A percentile compares a stretch with the other conserved stretches of the same genome.
Conservation (phyloP, 495 filamentous ascomycete species). For the Aspergillus coremiiformis region DNA sequence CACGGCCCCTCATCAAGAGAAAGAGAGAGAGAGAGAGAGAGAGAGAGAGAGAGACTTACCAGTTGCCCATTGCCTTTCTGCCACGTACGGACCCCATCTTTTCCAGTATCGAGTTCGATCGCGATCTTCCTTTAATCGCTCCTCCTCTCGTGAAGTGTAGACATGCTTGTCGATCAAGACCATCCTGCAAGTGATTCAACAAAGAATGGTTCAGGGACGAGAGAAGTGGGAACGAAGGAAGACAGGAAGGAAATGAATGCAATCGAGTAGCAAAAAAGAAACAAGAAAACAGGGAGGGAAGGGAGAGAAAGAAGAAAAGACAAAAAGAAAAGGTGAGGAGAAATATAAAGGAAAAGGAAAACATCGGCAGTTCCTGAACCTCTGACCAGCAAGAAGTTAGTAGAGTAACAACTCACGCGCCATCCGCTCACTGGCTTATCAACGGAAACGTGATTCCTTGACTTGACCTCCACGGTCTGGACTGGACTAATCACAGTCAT, state of each 20-base stretch:
- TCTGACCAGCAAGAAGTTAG: no score
- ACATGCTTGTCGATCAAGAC: constrained; percentile 79
- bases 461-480: not conserved
- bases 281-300: not conserved
- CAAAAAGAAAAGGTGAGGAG: not conserved
- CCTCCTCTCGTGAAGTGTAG: constrained; percentile 80
- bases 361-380: not conserved
- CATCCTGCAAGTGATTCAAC: constrained; percentile 35
- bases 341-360: not conserved
- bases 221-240: not conserved
- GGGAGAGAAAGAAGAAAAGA: constrained; percentile 2
- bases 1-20: constrained; percentile 6
- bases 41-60: constrained; percentile 40
- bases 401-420: constrained; percentile 1
- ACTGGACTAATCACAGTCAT: no score
- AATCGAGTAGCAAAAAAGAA: not conserved
- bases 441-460: not conserved
- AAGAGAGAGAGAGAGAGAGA: constrained; percentile 3
- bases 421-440: not conserved
- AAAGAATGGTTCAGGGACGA: constrained; percentile 28
- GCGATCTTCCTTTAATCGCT: constrained; percentile 76
- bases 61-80: constrained; percentile 82
- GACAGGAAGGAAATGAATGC: not conserved
- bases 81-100: constrained; percentile 67
- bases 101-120: constrained; percentile 85